A percentile compares a stretch with the other conserved stretches of the same genome.
These are phyloP conservation scores for Artemisia princeps DNA, from an alignment of 140 eudicot species.

Conservation along the genomic window DNA sequence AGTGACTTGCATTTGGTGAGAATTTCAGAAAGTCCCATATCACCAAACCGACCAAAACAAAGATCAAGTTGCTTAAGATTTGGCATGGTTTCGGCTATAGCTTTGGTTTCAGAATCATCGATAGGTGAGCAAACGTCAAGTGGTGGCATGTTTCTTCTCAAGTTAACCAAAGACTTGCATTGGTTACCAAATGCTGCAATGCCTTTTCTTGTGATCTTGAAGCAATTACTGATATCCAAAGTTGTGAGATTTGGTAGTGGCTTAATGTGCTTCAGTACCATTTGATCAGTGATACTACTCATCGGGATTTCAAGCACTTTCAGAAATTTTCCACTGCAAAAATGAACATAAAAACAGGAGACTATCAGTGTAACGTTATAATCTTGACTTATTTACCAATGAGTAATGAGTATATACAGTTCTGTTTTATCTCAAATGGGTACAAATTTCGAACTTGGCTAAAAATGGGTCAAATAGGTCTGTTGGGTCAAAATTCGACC, in stretches of 20 bases:
- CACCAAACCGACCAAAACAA: conserved; percentile 33
- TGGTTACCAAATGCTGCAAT: conserved; percentile 33
- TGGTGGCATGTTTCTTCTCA: conserved; percentile 43
- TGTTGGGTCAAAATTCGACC: no score
- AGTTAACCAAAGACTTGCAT: conserved; percentile 28
- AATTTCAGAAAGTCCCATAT: conserved; percentile 29
- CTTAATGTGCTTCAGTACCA: conserved; percentile 33
- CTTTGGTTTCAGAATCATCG: conserved; percentile 32
- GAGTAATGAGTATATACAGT: no score
- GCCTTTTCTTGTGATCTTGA: conserved; percentile 30
- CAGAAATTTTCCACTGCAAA: conserved; percentile 30
- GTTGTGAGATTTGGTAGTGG: conserved; percentile 28
- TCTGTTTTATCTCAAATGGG: no score
- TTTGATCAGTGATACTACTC: conserved; percentile 33
- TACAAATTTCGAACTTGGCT: no score
- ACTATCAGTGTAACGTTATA: no score
- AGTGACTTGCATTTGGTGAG: conserved; percentile 27
- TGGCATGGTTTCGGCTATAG: conserved; percentile 31
- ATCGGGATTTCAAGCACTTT: conserved; percentile 32
- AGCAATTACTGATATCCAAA: conserved; percentile 37
- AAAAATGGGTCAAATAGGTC: no score
- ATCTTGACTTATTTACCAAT: no score
- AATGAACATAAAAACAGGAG: neutral
- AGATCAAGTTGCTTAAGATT: conserved; percentile 27
- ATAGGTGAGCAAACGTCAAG: neutral